Conservation (phyloP, 257 asterid species). For the Fraxinus americana region DNA sequence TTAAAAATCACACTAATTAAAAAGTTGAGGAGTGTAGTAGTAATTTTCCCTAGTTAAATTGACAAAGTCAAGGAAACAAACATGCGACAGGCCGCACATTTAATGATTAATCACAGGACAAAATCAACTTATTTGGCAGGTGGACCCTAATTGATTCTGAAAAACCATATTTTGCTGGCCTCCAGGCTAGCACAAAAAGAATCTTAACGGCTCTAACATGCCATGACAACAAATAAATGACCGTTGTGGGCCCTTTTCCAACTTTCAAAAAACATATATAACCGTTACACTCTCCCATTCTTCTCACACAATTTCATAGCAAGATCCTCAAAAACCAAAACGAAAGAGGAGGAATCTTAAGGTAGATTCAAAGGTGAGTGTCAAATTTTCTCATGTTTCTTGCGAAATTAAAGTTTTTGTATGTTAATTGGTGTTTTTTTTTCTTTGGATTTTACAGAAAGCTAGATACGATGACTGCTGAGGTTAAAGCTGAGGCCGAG, state of each 20-base stretch:
- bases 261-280: slow-evolving; percentile 36
- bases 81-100: slow-evolving; percentile 23
- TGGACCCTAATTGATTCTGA: slow-evolving; percentile 49
- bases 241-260: slow-evolving; percentile 63
- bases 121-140: slow-evolving; percentile 11
- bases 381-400: not conserved
- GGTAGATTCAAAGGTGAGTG: not conserved
- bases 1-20: too few species aligned
- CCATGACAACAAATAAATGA: slow-evolving; percentile 52
- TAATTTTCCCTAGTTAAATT: too few species aligned
- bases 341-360: too few species aligned
- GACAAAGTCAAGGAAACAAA: not conserved
- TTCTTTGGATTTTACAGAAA: slow-evolving; percentile 19
- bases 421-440: not conserved
- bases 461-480: slow-evolving; percentile 54
- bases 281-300: slow-evolving; percentile 31
- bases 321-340: not conserved
- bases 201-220: slow-evolving; percentile 80
- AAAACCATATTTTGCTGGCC: slow-evolving; percentile 48
- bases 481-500: slow-evolving; percentile 60
- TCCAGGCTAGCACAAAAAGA: slow-evolving; percentile 54
- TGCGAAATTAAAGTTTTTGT: not conserved
- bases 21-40: too few species aligned
- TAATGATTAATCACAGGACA: slow-evolving; percentile 28
- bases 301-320: not conserved